Evolutionary conservation across 306 rosid genomes (phyloP).

Genomic region (Castanea sativa): DNA sequence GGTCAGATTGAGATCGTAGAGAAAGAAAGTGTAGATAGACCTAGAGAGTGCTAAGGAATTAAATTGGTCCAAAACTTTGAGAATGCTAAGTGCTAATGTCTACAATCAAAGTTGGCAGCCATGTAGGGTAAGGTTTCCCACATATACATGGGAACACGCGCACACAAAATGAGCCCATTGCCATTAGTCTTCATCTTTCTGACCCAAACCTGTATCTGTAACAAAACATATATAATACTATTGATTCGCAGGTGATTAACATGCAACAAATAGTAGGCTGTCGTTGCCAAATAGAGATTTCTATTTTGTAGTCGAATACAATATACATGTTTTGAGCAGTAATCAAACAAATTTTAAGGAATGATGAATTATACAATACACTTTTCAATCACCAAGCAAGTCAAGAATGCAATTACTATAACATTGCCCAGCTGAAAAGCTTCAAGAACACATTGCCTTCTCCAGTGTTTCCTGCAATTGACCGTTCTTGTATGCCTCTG

Average conservation of each 20-base stretch:
- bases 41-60: neutral
- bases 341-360: constrained; percentile 11
- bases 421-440: neutral
- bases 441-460: constrained; percentile 82
- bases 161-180: neutral
- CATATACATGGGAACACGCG: neutral
- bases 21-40: neutral
- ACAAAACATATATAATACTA: neutral
- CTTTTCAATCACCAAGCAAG: neutral
- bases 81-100: too few relatives aligned
- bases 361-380: constrained; percentile 13
- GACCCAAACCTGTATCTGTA: neutral
- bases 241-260: neutral
- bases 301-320: constrained; percentile 6
- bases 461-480: constrained; percentile 80
- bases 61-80: neutral
- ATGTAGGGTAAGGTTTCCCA: neutral
- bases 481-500: constrained; percentile 88
- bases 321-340: neutral
- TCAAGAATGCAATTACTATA: neutral
- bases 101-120: neutral
- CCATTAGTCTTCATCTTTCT: neutral
- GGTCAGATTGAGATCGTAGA: neutral
- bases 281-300: neutral
- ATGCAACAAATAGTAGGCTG: neutral